Evolutionary conservation across 495 filamentous ascomycete species (phyloP).

Genomic region (Lophium mytilinum): DNA sequence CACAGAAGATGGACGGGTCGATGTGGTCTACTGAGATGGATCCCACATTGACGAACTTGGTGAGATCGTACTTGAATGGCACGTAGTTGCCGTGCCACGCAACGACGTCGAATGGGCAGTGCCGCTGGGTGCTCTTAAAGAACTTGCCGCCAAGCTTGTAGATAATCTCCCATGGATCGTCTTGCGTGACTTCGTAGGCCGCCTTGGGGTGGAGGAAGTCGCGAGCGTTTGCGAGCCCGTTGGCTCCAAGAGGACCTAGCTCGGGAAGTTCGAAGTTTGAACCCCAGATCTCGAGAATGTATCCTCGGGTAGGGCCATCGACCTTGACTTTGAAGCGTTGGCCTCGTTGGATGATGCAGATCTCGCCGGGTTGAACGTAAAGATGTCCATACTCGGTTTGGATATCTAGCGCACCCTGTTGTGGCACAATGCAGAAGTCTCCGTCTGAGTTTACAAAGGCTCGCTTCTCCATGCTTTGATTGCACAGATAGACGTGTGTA

Average conservation of each 20-base stretch:
- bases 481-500: constrained; percentile 41
- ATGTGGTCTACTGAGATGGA: constrained; percentile 46
- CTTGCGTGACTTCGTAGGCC: constrained; percentile 33
- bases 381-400: constrained; percentile 45
- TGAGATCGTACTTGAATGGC: constrained; percentile 39
- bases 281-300: constrained; percentile 44
- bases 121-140: constrained; percentile 42
- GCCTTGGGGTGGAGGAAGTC: constrained; percentile 43
- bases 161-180: constrained; percentile 40
- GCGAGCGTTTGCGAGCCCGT: constrained; percentile 43
- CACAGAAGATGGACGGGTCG: constrained; percentile 46
- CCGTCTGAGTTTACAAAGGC: constrained; percentile 45
- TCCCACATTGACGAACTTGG: constrained; percentile 45
- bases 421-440: constrained; percentile 43
- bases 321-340: constrained; percentile 41
- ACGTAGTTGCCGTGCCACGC: constrained; percentile 49
- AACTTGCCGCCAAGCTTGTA: constrained; percentile 47
- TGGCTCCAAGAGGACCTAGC: constrained; percentile 43
- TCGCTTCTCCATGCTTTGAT: constrained; percentile 40
- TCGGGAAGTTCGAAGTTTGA: constrained; percentile 43
- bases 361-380: constrained; percentile 43
- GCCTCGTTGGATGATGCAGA: constrained; percentile 42
- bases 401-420: constrained; percentile 42
- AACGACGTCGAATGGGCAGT: constrained; percentile 46
- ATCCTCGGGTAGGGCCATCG: constrained; percentile 42